Percentiles rank a stretch among this genome's conserved stretches.
These are phyloP conservation scores for Immersiporthe knoxdaviesiana DNA, from an alignment of 2,329 filamentous ascomycete species.

Conservation along the genomic window DNA sequence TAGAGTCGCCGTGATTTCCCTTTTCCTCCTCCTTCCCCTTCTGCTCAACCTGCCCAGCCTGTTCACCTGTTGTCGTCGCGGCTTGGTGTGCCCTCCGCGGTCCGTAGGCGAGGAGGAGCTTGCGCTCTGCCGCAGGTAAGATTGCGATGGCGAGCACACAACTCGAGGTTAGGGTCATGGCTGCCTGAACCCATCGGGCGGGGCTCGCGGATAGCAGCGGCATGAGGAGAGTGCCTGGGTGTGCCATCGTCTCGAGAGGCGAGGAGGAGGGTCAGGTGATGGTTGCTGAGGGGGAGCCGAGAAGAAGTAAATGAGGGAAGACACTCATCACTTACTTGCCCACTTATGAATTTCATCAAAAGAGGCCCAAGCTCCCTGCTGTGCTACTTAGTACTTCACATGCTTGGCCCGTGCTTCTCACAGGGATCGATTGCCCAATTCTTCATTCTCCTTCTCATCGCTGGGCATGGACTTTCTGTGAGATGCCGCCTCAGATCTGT, in stretches of 20 bases:
- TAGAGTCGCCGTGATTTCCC: slow-evolving; percentile 9
- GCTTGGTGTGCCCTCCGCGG: slow-evolving; percentile 43
- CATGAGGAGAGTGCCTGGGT: background rate
- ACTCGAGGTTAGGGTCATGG: slow-evolving; percentile 49
- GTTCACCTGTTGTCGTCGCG: slow-evolving; percentile 6
- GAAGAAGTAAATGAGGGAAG: background rate
- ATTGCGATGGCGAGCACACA: slow-evolving; percentile 47
- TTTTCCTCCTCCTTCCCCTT: background rate
- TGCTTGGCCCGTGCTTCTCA: slow-evolving; percentile 1
- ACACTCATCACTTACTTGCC: too few relatives aligned
- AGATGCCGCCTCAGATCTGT: background rate
- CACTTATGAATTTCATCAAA: background rate
- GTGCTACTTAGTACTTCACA: background rate
- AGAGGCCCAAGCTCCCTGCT: background rate
- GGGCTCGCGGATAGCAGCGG: slow-evolving; percentile 31
- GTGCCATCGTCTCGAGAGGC: background rate
- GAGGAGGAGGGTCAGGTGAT: background rate
- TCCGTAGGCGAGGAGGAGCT: slow-evolving; percentile 55
- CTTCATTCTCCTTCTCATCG: background rate
- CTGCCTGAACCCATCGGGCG: slow-evolving; percentile 47
- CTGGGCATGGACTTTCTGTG: background rate
- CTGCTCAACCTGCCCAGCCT: background rate
- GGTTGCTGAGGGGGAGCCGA: background rate
- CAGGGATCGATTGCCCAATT: background rate
- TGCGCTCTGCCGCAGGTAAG: slow-evolving; percentile 49